Percentiles rank a stretch among this genome's conserved stretches.
phyloP scores from a whole-genome alignment of 192 early-diverging fungal species.

The Coemansia pectinata region DNA sequence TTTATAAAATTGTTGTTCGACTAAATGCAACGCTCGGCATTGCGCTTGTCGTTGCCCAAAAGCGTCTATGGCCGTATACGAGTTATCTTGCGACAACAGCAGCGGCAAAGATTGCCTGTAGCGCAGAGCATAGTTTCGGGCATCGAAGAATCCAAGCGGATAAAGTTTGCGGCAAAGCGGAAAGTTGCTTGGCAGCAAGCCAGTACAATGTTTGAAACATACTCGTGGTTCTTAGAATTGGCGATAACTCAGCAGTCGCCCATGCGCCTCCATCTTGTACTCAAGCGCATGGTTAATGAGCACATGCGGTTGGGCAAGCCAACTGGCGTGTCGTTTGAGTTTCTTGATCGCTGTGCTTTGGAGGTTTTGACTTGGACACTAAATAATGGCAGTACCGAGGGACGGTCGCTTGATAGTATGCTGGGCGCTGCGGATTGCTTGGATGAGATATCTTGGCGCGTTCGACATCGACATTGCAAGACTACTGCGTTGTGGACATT shows the following conservation, averaged over 20 bases:
- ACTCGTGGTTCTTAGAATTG: conserved; percentile 11
- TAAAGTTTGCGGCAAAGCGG: conserved; percentile 12
- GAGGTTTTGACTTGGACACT: conserved; percentile 5
- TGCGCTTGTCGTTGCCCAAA: neutral
- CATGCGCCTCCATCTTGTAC: conserved; percentile 8
- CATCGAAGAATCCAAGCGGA: neutral
- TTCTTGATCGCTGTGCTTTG: conserved; percentile 16
- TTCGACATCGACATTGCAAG: neutral
- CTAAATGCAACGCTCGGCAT: neutral
- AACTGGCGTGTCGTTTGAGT: conserved; percentile 1
- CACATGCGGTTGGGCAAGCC: conserved; percentile 10
- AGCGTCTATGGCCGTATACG: conserved; percentile 8
- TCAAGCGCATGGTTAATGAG: conserved; percentile 24
- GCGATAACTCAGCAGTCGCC: conserved; percentile 9
- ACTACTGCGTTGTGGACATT: conserved; percentile 14
- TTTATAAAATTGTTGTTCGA: neutral
- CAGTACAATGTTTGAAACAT: conserved; percentile 5
- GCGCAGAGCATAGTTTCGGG: conserved; percentile 13
- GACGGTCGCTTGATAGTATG: neutral
- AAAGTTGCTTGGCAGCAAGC: conserved; percentile 37
- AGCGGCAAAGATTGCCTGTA: neutral
- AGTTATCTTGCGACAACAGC: neutral
- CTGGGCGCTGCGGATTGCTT: conserved; percentile 5
- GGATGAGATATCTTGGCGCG: conserved; percentile 26
- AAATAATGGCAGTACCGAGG: neutral